Base-by-base conservation (phyloP, 768 basidiomycete species). In the Sarcodon aspratus region DNA sequence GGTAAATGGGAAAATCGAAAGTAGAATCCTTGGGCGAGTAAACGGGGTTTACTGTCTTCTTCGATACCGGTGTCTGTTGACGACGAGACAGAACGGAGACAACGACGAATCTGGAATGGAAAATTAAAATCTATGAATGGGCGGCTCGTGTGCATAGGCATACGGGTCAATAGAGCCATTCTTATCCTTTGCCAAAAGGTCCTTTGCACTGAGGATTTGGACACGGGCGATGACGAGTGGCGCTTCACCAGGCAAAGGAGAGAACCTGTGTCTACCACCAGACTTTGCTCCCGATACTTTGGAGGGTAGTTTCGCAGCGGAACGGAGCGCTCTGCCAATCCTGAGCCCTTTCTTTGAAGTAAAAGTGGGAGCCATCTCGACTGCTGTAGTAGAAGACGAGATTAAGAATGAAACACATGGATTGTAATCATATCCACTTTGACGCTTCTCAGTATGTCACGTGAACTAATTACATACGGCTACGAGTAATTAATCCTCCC, bases 1-100 rank as follows among this genome's bases (percentile, higher is more conserved):
- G 71, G 55, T 85, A 88, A 13, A 96, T 72, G 0, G 91, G 86
- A 56, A 94, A 90, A 50, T 95, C 88, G 61, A 93, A 97, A 0
- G 90, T 93, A 9, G 89, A 82, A 56, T 85, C 79, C 52, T 80
- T 80, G 9, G 80, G 52, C 0, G 69, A 54, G 53, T 76, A 95
- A 1, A 66, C 60, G 4, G 92, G 93, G 54, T 82, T 83, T 17
- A 81, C 55, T 1, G 73, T 84, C 45, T 79, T 76, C 61, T 87
- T 93, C 27, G 76, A 66, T 15, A 87, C 85, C 0, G 90, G 79
- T 0, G 93, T 96, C 31, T 82, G 76, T 33, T 79, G 70, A 9
- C 80, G 71, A 2, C 69, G 73, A 49, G 70, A 75, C 33, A 79
- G 69, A 40, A 83, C 61, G 3, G 76, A 82, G 27, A 79, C 80